Evolutionary conservation across 2,329 filamentous ascomycete species (phyloP).

Genomic region (Cephalotrichum gorgonifer): DNA sequence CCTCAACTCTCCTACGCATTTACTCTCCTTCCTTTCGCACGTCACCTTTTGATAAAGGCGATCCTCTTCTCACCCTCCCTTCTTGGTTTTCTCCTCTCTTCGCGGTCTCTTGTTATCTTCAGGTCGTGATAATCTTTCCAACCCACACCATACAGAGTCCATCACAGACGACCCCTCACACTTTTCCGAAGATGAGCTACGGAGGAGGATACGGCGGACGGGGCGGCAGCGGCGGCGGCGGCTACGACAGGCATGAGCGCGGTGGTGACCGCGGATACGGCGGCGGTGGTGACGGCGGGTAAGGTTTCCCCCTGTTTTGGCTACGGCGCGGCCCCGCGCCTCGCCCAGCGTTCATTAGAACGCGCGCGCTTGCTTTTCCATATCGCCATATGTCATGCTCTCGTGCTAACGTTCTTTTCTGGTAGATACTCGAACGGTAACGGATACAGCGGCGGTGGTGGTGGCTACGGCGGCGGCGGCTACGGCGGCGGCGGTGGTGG

Average conservation of each 20-base stretch:
- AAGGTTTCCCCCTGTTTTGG: conserved; percentile 25
- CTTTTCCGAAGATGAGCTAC: conserved; percentile 9
- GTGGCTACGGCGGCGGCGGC: conserved; percentile 8
- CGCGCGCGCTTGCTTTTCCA: too few species aligned
- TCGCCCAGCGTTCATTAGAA: too few species aligned
- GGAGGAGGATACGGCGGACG: conserved; percentile 16
- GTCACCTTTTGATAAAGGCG: too few species aligned
- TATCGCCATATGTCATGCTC: too few species aligned
- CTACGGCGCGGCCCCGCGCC: too few species aligned
- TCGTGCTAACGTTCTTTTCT: neutral
- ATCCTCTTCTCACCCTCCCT: too few species aligned
- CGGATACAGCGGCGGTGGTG: neutral
- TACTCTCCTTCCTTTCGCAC: too few species aligned
- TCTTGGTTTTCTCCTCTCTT: too few species aligned
- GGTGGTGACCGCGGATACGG: conserved; percentile 35
- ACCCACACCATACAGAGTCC: neutral
- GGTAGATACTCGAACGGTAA: neutral
- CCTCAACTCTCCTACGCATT: too few species aligned
- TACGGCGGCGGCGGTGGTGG: conserved; percentile 15
- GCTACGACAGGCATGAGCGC: conserved; percentile 25
- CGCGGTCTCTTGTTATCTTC: too few species aligned
- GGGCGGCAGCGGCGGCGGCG: conserved; percentile 18
- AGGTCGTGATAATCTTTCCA: conserved; percentile 5
- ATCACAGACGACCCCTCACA: neutral
- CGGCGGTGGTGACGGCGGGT: conserved; percentile 40